Evolutionary conservation across 306 rosid genomes (phyloP).

Genomic region (Dicorynia guianensis): DNA sequence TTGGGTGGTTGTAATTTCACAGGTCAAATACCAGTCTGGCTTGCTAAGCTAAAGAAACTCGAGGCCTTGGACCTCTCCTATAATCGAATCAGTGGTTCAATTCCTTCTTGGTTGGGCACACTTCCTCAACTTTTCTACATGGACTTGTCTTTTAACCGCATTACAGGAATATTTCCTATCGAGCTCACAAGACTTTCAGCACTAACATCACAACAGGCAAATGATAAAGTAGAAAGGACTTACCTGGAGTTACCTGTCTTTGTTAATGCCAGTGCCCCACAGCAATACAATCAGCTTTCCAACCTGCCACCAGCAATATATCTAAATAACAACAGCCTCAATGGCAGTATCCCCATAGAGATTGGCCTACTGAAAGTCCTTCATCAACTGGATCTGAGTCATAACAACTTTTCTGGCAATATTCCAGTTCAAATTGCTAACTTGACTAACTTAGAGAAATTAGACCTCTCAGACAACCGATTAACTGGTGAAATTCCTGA

Average conservation of each 20-base stretch:
- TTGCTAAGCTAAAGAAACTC: constrained; percentile 63
- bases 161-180: constrained; percentile 69
- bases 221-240: constrained; percentile 54
- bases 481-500: constrained; percentile 83
- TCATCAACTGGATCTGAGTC: constrained; percentile 65
- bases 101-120: constrained; percentile 77
- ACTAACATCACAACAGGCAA: constrained; percentile 55
- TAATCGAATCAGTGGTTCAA: constrained; percentile 64
- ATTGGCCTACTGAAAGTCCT: constrained; percentile 71
- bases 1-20: constrained; percentile 71
- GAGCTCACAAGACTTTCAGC: constrained; percentile 66
- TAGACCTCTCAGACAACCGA: constrained; percentile 73
- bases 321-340: constrained; percentile 66
- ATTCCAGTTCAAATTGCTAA: constrained; percentile 74
- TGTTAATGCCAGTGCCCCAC: constrained; percentile 60
- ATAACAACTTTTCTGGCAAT: constrained; percentile 73
- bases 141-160: constrained; percentile 70
- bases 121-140: constrained; percentile 79
- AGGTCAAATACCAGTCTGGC: constrained; percentile 84
- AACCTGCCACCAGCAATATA: constrained; percentile 80
- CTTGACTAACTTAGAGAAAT: constrained; percentile 77
- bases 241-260: constrained; percentile 87
- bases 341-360: constrained; percentile 69
- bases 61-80: constrained; percentile 81
- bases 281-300: constrained; percentile 88